Conservation (phyloP, 306 rosid genomes). For the Fragaria nilgerrensis region DNA sequence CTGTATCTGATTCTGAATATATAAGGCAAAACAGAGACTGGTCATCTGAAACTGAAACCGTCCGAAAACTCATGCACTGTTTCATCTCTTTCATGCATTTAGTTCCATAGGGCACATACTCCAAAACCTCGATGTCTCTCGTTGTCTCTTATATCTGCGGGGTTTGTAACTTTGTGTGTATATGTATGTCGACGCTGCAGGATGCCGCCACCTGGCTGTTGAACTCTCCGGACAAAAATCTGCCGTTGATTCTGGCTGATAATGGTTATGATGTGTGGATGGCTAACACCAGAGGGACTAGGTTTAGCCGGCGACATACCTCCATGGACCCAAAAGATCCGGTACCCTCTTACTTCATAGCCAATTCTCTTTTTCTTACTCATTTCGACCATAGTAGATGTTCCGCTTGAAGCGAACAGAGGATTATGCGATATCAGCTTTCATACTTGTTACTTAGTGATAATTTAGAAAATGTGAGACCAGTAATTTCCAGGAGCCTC, state of each 20-base stretch:
- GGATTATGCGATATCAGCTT: background rate
- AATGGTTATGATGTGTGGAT: constrained; percentile 87
- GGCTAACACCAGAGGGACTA: constrained; percentile 81
- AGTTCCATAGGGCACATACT: constrained; percentile 11
- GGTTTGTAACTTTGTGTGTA: background rate
- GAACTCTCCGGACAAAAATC: constrained; percentile 63
- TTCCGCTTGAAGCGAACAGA: background rate
- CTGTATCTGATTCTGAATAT: background rate
- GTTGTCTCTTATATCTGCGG: background rate
- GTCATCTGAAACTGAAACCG: background rate
- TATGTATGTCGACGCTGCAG: constrained; percentile 29
- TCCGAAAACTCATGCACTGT: constrained; percentile 26
- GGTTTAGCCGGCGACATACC: constrained; percentile 61
- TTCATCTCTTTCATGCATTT: background rate
- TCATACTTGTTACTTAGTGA: too few species aligned
- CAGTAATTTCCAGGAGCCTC: background rate
- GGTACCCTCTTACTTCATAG: constrained; percentile 7
- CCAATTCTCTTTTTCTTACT: background rate
- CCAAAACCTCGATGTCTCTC: background rate
- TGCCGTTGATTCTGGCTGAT: constrained; percentile 82
- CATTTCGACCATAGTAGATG: background rate
- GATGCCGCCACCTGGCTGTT: constrained; percentile 79
- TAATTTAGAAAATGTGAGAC: too few species aligned
- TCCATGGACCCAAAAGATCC: constrained; percentile 41
- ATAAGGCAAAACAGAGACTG: background rate